Percentiles rank a stretch among this genome's conserved stretches.
phyloP scores from a whole-genome alignment of 768 basidiomycete species.

The Polyporus arcularius region DNA sequence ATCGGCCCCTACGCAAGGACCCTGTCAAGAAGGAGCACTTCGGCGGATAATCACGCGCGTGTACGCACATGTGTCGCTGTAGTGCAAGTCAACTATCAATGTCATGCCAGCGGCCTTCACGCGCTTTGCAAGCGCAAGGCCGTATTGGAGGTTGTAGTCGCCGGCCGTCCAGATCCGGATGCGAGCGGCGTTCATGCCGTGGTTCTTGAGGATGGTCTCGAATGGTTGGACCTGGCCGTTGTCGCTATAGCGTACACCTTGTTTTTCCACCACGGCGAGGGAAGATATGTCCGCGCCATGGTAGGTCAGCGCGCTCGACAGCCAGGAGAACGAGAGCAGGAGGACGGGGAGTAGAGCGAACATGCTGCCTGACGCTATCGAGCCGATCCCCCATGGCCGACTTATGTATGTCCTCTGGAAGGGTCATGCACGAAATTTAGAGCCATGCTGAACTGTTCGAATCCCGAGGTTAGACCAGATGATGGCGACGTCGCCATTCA shows the following conservation, averaged over 20 bases:
- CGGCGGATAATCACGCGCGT: neutral
- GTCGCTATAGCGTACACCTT: conserved; percentile 48
- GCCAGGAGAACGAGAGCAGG: conserved; percentile 15
- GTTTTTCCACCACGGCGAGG: conserved; percentile 51
- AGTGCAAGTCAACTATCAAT: conserved; percentile 59
- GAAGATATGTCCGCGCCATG: conserved; percentile 61
- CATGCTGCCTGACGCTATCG: neutral
- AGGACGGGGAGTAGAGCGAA: conserved; percentile 10
- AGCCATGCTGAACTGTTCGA: neutral
- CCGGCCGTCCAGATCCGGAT: conserved; percentile 66
- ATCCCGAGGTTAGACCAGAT: conserved; percentile 1
- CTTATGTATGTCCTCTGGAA: conserved; percentile 1
- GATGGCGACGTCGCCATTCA: neutral
- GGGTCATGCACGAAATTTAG: neutral
- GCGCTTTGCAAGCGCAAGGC: conserved; percentile 53
- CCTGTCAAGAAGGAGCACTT: neutral
- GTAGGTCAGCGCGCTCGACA: conserved; percentile 37
- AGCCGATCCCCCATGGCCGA: no score
- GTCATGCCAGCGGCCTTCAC: conserved; percentile 58
- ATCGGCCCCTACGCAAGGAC: conserved; percentile 52
- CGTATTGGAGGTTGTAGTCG: conserved; percentile 55
- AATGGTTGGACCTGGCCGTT: conserved; percentile 36
- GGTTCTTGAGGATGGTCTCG: conserved; percentile 53
- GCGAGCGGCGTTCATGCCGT: conserved; percentile 59
- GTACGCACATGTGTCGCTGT: conserved; percentile 60